Evolutionary conservation across 2,329 filamentous ascomycete genomes (phyloP).

Genomic region (Nemania diffusa): DNA sequence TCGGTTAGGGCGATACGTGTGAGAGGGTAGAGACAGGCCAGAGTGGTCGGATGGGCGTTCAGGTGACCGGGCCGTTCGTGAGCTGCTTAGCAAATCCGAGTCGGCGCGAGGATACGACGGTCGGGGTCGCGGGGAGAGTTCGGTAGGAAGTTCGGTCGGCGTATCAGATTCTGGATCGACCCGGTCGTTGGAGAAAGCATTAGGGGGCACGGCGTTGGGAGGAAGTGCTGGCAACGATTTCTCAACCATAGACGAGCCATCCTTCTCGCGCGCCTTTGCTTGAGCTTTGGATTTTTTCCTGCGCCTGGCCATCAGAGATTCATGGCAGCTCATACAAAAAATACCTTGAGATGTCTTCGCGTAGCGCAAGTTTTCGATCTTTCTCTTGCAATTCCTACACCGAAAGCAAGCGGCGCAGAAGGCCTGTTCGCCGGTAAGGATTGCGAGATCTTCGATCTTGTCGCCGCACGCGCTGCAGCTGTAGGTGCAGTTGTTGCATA

Average conservation of each 20-base stretch:
- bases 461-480: constrained; percentile 96
- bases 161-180: constrained; percentile 71
- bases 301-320: constrained; percentile 92
- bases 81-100: constrained; percentile 65
- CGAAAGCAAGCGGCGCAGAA: constrained; percentile 98
- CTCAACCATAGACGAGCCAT: constrained; percentile 76
- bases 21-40: constrained; percentile 74
- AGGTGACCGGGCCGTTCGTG: constrained; percentile 64
- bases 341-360: constrained; percentile 97
- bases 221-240: constrained; percentile 94
- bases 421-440: constrained; percentile 95
- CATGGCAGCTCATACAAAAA: constrained; percentile 99
- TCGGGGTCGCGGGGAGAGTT: constrained; percentile 67
- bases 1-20: constrained; percentile 80
- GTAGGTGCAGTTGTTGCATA: constrained; percentile 99
- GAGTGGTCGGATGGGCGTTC: constrained; percentile 59
- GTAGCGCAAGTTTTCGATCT: constrained; percentile 98
- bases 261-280: constrained; percentile 71
- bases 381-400: constrained; percentile 97
- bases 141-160: constrained; percentile 67
- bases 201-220: constrained; percentile 73
- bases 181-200: constrained; percentile 70
- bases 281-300: constrained; percentile 84
- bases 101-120: constrained; percentile 62
- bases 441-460: constrained; percentile 98